Percentiles rank a stretch among this genome's conserved stretches.
phyloP scores from a whole-genome alignment of 768 basidiomycete species.

The Agaricus subrufescens region DNA sequence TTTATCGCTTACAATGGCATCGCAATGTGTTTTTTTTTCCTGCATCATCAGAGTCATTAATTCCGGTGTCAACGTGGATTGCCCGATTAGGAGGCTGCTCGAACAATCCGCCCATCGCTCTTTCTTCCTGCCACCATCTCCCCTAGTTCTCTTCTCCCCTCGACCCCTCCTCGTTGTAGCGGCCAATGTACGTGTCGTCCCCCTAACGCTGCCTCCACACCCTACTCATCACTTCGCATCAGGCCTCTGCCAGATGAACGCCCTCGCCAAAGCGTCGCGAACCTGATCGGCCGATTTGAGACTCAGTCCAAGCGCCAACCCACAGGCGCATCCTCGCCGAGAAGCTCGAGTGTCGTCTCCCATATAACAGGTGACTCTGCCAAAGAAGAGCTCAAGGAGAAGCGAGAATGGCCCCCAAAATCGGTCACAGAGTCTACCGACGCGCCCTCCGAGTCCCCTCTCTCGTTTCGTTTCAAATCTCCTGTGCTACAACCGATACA shows the following conservation, averaged over 20 bases:
- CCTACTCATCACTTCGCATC: constrained; percentile 13
- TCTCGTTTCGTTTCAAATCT: constrained; percentile 6
- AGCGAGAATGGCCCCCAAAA: constrained; percentile 75
- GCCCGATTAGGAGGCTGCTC: constrained; percentile 1
- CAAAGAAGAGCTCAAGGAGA: constrained; percentile 66
- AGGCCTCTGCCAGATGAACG: constrained; percentile 89
- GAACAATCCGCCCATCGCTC: neutral
- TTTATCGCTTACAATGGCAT: neutral
- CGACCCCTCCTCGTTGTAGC: constrained; percentile 11
- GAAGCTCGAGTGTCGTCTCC: constrained; percentile 65
- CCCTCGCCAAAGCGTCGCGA: constrained; percentile 82
- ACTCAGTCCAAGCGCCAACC: constrained; percentile 63
- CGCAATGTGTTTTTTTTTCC: too few species aligned
- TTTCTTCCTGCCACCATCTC: constrained; percentile 1
- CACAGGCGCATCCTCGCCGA: constrained; percentile 34
- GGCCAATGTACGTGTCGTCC: constrained; percentile 28
- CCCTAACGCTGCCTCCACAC: constrained; percentile 16
- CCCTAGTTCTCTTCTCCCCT: constrained; percentile 3
- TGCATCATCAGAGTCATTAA: too few species aligned
- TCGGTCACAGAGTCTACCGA: constrained; percentile 14
- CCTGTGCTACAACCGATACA: neutral
- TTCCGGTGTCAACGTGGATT: neutral
- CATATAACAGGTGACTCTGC: constrained; percentile 59
- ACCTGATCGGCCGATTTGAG: constrained; percentile 87
- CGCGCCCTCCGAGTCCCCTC: neutral